Evolutionary conservation across 2,329 filamentous ascomycete species (phyloP), one percentile per base, ranked within the genome.

Genomic region (Alternaria sp.): DNA sequence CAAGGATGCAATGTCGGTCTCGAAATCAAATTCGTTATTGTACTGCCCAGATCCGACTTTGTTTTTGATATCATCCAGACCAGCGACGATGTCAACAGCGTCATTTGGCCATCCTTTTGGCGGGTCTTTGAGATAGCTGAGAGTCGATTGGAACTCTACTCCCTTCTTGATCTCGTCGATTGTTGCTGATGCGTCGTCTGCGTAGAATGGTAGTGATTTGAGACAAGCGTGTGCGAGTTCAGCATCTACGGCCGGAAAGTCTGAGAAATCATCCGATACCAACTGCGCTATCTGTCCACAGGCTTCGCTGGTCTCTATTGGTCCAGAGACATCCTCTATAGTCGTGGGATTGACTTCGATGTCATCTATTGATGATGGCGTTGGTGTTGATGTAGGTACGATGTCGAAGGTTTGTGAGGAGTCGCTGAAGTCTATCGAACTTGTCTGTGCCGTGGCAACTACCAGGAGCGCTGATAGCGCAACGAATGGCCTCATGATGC

Each of bases 21-120:
- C 80, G 25, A 83, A 81, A 44, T 82, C 81, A 57, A 78, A 82
- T 60, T 83, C 80, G 53, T 80, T 82, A 6, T 64, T 66, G 56
- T 82, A 83, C 4, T 61, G 61, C 4, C 71, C 73, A 15, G 69
- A 66, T 1, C 71, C 61, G 3, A 82, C 71, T 37, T 76, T 77
- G 5, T 65, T 68, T 15, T 61, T 63, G 21, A 83, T 79, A 8
- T 78, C 69, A 6, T 82, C 74, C 18, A 83, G 59, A 0, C 78
- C 80, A 8, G 65, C 74, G 5, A 79, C 50, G 6, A 84, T 56
- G 54, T 83, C 82, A 4, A 82, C 77, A 11, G 71, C 66, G 33
- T 79, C 78, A 43, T 82, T 80, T 9, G 75, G 67, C 58, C 74
- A 81, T 20, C 78, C 78, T 43, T 73, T 54, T 3, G 79, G 80